Evolutionary conservation across 345 rosid species (phyloP).

Genomic region (Diplotaxis tenuifolia): DNA sequence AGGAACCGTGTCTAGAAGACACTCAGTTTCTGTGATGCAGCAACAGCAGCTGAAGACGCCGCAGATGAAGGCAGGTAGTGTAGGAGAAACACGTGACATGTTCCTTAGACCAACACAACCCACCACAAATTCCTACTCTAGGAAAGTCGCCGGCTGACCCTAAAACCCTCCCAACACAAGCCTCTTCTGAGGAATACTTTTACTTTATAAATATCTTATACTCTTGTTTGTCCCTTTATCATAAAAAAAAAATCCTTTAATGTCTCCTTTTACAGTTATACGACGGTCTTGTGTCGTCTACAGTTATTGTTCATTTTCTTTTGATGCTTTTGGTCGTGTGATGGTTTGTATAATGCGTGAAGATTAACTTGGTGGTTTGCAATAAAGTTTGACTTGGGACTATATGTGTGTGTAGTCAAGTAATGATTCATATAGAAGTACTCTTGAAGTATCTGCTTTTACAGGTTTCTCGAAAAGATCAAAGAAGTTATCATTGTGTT

Average conservation of each 20-base stretch:
- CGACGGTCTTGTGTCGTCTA: neutral
- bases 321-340: conserved; percentile 4
- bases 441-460: too few relatives aligned
- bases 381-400: conserved; percentile 28
- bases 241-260: neutral
- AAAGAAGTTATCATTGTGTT: too few relatives aligned
- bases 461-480: too few relatives aligned
- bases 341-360: conserved; percentile 16
- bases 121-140: conserved; percentile 41
- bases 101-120: conserved; percentile 55
- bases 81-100: conserved; percentile 48
- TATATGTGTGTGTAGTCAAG: neutral
- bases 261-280: neutral
- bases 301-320: neutral
- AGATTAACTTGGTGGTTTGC: conserved; percentile 25
- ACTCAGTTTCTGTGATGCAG: conserved; percentile 37
- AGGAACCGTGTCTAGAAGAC: conserved; percentile 39
- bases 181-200: conserved; percentile 6
- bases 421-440: neutral
- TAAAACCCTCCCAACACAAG: neutral
- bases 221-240: neutral
- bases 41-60: conserved; percentile 41
- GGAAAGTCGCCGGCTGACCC: conserved; percentile 62
- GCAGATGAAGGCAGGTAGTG: conserved; percentile 74
- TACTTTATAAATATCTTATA: neutral